Conservation (phyloP, 176 grass and related monocot genomes). For the Rhynchospora pubera region DNA sequence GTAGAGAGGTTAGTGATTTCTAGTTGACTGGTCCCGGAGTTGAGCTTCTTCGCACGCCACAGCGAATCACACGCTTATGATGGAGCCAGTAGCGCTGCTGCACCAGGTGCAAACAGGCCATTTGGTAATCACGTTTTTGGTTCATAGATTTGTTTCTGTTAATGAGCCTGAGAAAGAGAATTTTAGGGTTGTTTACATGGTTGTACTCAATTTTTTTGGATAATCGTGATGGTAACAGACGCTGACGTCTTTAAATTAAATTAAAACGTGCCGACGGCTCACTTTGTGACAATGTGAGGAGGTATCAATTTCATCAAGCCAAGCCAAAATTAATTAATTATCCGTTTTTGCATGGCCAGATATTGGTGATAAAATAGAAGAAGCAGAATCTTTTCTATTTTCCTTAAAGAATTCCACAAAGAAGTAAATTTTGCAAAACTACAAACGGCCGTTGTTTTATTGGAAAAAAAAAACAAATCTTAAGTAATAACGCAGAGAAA, state of each 20-base stretch:
- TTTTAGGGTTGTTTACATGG: background rate
- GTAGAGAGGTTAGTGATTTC: background rate
- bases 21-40: background rate
- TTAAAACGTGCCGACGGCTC: background rate
- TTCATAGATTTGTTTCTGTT: background rate
- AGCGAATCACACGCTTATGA: background rate
- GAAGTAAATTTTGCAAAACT: background rate
- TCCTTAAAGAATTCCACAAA: background rate
- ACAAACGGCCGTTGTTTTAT: background rate
- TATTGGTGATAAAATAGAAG: background rate
- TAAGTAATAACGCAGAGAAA: background rate
- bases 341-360: conserved; percentile 3
- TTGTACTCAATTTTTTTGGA: background rate
- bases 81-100: background rate
- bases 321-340: background rate
- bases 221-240: conserved; percentile 22
- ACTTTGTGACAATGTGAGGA: background rate
- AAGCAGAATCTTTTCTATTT: background rate
- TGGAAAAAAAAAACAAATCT: background rate
- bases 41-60: background rate
- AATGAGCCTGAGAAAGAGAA: background rate
- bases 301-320: background rate
- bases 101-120: background rate
- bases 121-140: background rate
- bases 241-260: background rate